phyloP scores from a whole-genome alignment of 345 rosid genomes.

The Brassica napus region DNA sequence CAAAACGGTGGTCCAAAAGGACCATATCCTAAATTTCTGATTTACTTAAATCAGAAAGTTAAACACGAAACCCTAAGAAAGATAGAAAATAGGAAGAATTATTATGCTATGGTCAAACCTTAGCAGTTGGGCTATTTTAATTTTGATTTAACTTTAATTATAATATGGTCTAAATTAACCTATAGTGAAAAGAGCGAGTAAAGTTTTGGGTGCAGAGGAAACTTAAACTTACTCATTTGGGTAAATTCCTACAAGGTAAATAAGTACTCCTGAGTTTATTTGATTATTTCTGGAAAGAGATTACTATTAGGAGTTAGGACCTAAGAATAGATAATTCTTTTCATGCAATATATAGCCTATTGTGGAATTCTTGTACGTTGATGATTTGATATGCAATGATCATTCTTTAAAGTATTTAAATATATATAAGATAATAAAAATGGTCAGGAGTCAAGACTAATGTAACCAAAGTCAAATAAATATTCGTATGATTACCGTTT shows the following conservation, averaged over 20 bases:
- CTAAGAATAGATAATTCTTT: background rate
- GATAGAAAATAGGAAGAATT: constrained; percentile 23
- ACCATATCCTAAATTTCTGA: constrained; percentile 34
- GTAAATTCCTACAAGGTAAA: constrained; percentile 21
- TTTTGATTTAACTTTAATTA: too few relatives aligned
- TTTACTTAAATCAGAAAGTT: constrained; percentile 28
- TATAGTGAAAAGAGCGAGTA: constrained; percentile 10
- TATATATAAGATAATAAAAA: constrained; percentile 13
- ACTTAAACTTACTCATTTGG: constrained; percentile 32
- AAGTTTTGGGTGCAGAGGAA: constrained; percentile 12
- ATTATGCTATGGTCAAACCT: constrained; percentile 63
- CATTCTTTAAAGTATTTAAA: background rate
- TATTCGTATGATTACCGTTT: constrained; percentile 29
- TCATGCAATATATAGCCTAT: constrained; percentile 23
- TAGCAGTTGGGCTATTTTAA: constrained; percentile 41
- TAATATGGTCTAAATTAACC: constrained; percentile 1
- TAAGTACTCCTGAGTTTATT: background rate
- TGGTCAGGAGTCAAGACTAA: constrained; percentile 26
- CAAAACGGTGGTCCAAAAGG: constrained; percentile 42
- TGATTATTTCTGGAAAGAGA: background rate
- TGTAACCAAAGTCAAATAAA: constrained; percentile 27
- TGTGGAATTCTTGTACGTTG: constrained; percentile 16
- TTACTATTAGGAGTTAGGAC: too few relatives aligned
- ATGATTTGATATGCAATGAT: constrained; percentile 24
- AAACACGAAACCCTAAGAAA: constrained; percentile 23